Percentiles rank a stretch among this genome's conserved stretches.
Conservation (phyloP, 371 early-diverging fungal genomes). For the Apophysomyces sp. region DNA sequence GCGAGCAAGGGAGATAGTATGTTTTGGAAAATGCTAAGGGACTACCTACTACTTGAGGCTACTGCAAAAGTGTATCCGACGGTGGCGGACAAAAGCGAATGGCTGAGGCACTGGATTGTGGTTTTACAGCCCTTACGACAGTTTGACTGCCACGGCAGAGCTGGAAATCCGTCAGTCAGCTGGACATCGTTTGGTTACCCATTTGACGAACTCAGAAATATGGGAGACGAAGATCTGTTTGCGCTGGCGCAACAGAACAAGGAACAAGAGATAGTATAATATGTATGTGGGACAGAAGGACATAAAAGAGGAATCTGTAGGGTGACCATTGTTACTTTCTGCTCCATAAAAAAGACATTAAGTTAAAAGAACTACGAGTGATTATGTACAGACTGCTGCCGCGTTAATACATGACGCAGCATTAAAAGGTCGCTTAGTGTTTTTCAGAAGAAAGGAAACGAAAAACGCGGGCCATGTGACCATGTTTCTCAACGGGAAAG, state of each 20-base stretch:
- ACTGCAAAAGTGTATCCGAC: background rate
- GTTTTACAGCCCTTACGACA: background rate
- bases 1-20: background rate
- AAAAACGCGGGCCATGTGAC: background rate
- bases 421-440: no score
- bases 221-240: background rate
- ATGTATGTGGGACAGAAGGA: no score
- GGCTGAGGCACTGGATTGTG: background rate
- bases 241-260: conserved; percentile 1
- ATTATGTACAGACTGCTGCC: no score
- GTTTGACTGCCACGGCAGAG: background rate
- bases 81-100: background rate
- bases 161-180: background rate
- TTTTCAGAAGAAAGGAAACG: background rate
- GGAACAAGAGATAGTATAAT: background rate
- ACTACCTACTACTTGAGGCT: background rate
- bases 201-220: background rate
- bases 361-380: no score
- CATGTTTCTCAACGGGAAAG: no score
- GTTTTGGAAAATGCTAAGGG: background rate
- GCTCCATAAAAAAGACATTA: no score
- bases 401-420: no score
- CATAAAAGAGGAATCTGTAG: no score
- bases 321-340: no score
- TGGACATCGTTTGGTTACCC: background rate